A percentile compares a stretch with the other conserved stretches of the same genome.
Evolutionary conservation across 2,329 filamentous ascomycete genomes (phyloP).

Genomic region (Xenosphaeropsis pyriputrescens): DNA sequence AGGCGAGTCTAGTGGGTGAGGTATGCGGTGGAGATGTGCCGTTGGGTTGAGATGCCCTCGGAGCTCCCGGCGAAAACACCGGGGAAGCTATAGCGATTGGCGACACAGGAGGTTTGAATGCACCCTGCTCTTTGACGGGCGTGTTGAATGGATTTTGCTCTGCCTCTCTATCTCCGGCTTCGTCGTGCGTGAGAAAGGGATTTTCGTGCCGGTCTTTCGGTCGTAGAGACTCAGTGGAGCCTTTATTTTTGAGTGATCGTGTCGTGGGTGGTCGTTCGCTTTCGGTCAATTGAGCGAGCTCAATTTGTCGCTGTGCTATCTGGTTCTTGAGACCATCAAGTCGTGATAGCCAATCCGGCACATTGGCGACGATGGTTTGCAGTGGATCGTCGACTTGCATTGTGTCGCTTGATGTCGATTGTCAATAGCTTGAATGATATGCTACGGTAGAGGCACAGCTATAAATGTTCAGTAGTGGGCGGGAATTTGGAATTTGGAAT

Average conservation of each 20-base stretch:
- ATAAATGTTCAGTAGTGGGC: too few relatives aligned
- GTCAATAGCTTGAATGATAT: too few relatives aligned
- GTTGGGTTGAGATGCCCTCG: constrained; percentile 1
- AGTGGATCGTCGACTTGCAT: too few relatives aligned
- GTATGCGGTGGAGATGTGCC: constrained; percentile 4
- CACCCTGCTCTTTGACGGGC: constrained; percentile 5
- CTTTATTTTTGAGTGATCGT: constrained; percentile 18
- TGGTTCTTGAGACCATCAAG: constrained; percentile 45
- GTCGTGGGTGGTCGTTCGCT: constrained; percentile 19
- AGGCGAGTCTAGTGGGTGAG: constrained; percentile 2
- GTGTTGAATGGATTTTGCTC: constrained; percentile 6
- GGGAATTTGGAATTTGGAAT: too few relatives aligned
- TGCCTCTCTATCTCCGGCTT: constrained; percentile 5
- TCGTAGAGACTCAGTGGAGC: constrained; percentile 18
- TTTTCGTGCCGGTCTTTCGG: constrained; percentile 14
- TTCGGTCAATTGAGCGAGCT: constrained; percentile 34
- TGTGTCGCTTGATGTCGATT: too few relatives aligned
- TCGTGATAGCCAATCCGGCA: constrained; percentile 43
- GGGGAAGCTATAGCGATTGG: constrained; percentile 3
- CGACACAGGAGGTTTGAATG: constrained; percentile 5
- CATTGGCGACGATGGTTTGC: constrained; percentile 28
- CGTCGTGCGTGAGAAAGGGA: constrained; percentile 4
- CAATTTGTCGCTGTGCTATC: constrained; percentile 44
- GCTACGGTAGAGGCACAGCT: too few relatives aligned
- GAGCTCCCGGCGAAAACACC: too few relatives aligned